These are phyloP conservation scores for Capillidium heterosporum DNA, from an alignment of 371 early-diverging fungal genomes.

Conservation along the genomic window DNA sequence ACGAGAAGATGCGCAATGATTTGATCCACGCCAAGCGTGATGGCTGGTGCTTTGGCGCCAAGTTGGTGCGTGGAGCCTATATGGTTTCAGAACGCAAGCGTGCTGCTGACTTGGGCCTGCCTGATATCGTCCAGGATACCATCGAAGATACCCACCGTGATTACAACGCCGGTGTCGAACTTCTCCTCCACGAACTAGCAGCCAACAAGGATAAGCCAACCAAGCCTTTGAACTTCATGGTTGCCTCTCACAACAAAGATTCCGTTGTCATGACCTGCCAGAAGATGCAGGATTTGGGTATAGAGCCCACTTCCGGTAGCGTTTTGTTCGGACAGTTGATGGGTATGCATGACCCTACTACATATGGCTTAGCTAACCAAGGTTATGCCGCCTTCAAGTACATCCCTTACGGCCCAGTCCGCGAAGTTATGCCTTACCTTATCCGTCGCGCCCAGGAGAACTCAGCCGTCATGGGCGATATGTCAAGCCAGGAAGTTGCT, in stretches of 20 bases:
- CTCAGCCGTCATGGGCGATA: constrained; percentile 41
- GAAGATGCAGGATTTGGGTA: constrained; percentile 36
- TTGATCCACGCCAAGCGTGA: constrained; percentile 39
- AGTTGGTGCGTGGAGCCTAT: constrained; percentile 89
- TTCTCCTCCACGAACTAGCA: constrained; percentile 37
- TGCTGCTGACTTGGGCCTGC: constrained; percentile 40
- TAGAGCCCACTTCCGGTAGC: constrained; percentile 30
- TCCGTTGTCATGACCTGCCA: constrained; percentile 47
- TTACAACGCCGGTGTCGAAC: constrained; percentile 63
- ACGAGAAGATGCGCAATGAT: constrained; percentile 44
- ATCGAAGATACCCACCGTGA: constrained; percentile 65
- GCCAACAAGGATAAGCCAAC: constrained; percentile 7
- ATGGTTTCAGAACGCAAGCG: constrained; percentile 77
- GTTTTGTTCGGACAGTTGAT: constrained; percentile 85
- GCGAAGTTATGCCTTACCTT: constrained; percentile 85
- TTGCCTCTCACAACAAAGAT: constrained; percentile 84
- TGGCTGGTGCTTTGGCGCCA: constrained; percentile 66
- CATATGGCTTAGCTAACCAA: constrained; percentile 50
- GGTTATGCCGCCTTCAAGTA: constrained; percentile 79
- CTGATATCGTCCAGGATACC: constrained; percentile 67
- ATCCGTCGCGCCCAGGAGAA: constrained; percentile 93
- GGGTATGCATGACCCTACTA: constrained; percentile 73
- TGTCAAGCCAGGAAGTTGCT: constrained; percentile 22
- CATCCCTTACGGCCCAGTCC: constrained; percentile 78
- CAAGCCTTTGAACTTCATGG: constrained; percentile 49